A percentile compares a stretch with the other conserved stretches of the same genome.
These are phyloP conservation scores for Aspergillus alliaceus DNA, from an alignment of 2,329 filamentous ascomycete species.

Conservation along the genomic window DNA sequence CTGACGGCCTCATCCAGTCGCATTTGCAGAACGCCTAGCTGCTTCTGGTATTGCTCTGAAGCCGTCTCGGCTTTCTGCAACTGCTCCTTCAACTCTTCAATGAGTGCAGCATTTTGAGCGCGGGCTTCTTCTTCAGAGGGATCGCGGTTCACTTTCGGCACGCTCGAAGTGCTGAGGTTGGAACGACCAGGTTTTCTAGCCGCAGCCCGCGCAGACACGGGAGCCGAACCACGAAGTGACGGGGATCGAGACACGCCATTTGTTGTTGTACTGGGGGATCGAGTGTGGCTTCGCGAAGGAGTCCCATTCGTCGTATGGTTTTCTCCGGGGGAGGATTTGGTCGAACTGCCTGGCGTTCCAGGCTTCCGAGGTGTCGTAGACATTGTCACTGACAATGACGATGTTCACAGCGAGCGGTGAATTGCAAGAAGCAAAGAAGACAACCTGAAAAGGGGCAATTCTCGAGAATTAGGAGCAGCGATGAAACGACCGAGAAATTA, in stretches of 20 bases:
- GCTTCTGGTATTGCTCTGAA: slow-evolving; percentile 78
- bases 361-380: slow-evolving; percentile 47
- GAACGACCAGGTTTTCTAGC: slow-evolving; percentile 57
- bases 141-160: slow-evolving; percentile 49
- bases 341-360: slow-evolving; percentile 33
- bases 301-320: slow-evolving; percentile 34
- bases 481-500: slow-evolving; percentile 29
- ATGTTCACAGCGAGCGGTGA: background rate
- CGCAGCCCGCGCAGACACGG: slow-evolving; percentile 72
- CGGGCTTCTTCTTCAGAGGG: slow-evolving; percentile 68
- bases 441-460: slow-evolving; percentile 12
- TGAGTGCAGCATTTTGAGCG: slow-evolving; percentile 73
- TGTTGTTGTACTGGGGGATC: slow-evolving; percentile 52
- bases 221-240: slow-evolving; percentile 57
- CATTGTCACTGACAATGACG: slow-evolving; percentile 31
- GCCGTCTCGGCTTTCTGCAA: slow-evolving; percentile 76
- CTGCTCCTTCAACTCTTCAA: slow-evolving; percentile 82
- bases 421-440: slow-evolving; percentile 10
- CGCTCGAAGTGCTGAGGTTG: slow-evolving; percentile 44
- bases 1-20: slow-evolving; percentile 80
- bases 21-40: slow-evolving; percentile 79
- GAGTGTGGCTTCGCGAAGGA: slow-evolving; percentile 38
- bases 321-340: slow-evolving; percentile 32
- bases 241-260: slow-evolving; percentile 59
- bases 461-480: slow-evolving; percentile 7